Evolutionary conservation across 495 filamentous ascomycete genomes (phyloP).

Genomic region (Xylona heveae): DNA sequence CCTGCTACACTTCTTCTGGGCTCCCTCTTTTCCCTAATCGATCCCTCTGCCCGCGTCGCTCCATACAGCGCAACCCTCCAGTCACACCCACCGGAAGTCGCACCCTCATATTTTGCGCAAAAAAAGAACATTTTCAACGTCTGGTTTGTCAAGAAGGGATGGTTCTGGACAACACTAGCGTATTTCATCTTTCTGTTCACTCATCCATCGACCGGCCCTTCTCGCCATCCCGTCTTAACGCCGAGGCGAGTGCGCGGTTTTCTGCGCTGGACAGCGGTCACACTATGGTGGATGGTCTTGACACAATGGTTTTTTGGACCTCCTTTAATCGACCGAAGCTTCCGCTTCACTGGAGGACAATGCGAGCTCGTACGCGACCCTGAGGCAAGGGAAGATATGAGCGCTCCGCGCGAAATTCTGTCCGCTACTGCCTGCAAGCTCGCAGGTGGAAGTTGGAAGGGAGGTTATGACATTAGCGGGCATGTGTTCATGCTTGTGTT

Average conservation of each 20-base stretch:
- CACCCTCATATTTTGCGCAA: constrained; percentile 76
- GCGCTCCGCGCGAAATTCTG: constrained; percentile 28
- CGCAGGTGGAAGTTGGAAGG: constrained; percentile 62
- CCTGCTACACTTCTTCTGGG: constrained; percentile 58
- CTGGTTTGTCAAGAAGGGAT: constrained; percentile 85
- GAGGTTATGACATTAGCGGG: constrained; percentile 83
- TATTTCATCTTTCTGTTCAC: constrained; percentile 40
- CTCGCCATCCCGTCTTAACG: constrained; percentile 12
- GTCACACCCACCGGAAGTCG: constrained; percentile 31
- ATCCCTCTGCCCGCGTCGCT: constrained; percentile 38
- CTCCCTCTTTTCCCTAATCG: constrained; percentile 56
- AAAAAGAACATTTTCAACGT: constrained; percentile 83
- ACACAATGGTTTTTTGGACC: constrained; percentile 97
- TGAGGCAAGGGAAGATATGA: constrained; percentile 15
- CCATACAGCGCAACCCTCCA: constrained; percentile 33
- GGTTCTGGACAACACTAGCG: constrained; percentile 66
- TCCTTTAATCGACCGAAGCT: constrained; percentile 68
- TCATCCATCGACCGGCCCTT: constrained; percentile 29
- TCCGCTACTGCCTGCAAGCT: constrained; percentile 68
- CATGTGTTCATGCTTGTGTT: constrained; percentile 87
- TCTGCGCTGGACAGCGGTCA: constrained; percentile 48
- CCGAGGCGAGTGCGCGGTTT: constrained; percentile 25
- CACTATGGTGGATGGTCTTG: constrained; percentile 49
- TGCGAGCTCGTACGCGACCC: constrained; percentile 25
- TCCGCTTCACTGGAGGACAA: constrained; percentile 58